Conservation (phyloP, 2,329 filamentous ascomycete species). For the Coleophoma crateriformis region DNA sequence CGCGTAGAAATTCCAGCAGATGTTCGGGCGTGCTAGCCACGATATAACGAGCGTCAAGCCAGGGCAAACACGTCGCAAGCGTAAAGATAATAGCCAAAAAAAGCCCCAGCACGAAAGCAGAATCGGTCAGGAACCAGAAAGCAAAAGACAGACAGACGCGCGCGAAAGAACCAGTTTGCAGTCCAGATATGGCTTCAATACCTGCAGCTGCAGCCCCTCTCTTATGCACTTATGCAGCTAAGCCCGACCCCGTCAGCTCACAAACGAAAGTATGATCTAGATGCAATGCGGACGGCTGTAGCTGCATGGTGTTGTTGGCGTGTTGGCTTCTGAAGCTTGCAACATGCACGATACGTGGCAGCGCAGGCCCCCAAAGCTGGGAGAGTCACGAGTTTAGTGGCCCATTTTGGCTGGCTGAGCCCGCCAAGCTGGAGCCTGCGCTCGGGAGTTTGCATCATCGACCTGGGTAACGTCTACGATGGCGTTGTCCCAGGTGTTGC, state of each 20-base stretch:
- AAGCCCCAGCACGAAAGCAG: not conserved
- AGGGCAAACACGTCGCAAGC: not conserved
- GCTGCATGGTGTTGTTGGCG: not conserved
- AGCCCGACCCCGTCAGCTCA: not conserved
- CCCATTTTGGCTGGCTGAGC: not conserved
- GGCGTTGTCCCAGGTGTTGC: no score
- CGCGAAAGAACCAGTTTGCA: not conserved
- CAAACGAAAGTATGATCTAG: constrained; percentile 2
- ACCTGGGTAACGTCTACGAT: no score
- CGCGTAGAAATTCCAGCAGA: not conserved
- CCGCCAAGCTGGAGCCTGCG: not conserved
- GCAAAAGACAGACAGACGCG: not conserved
- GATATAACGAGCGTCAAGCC: not conserved
- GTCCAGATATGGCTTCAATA: not conserved
- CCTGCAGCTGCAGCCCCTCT: not conserved
- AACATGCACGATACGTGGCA: constrained; percentile 5
- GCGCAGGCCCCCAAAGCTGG: not conserved
- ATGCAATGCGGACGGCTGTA: constrained; percentile 4
- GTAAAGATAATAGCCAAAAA: not conserved
- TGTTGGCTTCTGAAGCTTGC: not conserved
- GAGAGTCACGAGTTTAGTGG: not conserved
- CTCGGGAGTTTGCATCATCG: no score
- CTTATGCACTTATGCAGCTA: constrained; percentile 5
- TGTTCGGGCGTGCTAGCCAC: not conserved
- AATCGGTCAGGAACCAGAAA: not conserved